Base-by-base conservation (phyloP, 2,329 filamentous ascomycete species). In the Phyllosticta citribraziliensis region DNA sequence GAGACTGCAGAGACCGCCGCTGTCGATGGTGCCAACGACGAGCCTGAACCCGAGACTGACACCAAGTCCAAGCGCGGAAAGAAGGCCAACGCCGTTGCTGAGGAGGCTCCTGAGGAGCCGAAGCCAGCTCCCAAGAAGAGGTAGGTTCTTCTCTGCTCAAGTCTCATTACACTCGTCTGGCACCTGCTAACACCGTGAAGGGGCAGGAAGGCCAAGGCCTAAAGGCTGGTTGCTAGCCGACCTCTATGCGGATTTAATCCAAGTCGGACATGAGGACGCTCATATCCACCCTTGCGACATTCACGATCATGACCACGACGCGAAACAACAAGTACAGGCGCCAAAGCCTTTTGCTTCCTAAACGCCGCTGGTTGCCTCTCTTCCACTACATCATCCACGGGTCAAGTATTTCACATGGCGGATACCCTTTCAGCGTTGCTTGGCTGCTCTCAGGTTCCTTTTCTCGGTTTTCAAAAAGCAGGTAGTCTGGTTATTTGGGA, bases 141-240 rank as follows among this genome's bases (percentile, higher is more conserved):
- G 60, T 62, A 10, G 14, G 55, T 59, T 11, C 9, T 59, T 11
- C 9, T 9, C 20, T 53, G 2, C 9, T 5, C 27, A 30, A 30
- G 27, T 10, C 9, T 30, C 3, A 53, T 17, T 27, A 8, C 14
- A 22, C n/a, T 20, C 8, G 9, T 5, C 24, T 10, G 22, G 11
- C 22, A 17, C 11, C 17, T 30, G 22, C 59, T 61, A 19, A 61
- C 55, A 24, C 2, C 3, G 11, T 17, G 19, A 20, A 53, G 59
- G 20, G n/a, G 54, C 27, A 57, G 40, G 54, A 61, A 61, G 59
- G 50, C 55, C 19, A 61, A 54, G 22, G 59, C 40, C 50, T 61
- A 50, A 50, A 8, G 17, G 1, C 40, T n/a, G 40, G 17, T 47
- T n/a, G 14, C 17, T 5, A 47, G 17, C 17, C 40, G n/a, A n/a